Evolutionary conservation across 23 red algal genomes (phyloP).

Genomic region (Porphyridium purpureum): DNA sequence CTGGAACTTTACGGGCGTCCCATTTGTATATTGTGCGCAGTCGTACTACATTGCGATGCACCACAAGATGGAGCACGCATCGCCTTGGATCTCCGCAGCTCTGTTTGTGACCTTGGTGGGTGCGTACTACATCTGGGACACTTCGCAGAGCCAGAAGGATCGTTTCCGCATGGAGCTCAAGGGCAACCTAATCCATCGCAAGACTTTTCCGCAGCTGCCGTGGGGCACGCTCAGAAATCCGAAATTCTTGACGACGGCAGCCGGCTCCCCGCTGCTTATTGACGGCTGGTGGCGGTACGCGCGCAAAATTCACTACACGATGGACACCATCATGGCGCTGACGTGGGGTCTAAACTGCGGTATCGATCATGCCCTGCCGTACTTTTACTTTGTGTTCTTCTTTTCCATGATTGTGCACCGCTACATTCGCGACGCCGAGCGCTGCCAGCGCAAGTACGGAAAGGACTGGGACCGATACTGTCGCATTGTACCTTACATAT

Average conservation of each 20-base stretch:
- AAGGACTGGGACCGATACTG: conserved; percentile 78
- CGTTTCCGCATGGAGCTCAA: conserved; percentile 57
- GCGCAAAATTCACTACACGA: conserved; percentile 83
- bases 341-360: conserved; percentile 56
- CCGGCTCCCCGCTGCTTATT: conserved; percentile 41
- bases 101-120: conserved; percentile 6
- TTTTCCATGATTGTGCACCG: conserved; percentile 70
- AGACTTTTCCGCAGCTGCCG: neutral
- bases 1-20: conserved; percentile 1
- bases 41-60: neutral
- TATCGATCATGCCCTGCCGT: conserved; percentile 9
- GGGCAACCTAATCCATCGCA: conserved; percentile 3
- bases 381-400: conserved; percentile 91
- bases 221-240: conserved; percentile 30
- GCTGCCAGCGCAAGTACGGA: conserved; percentile 72
- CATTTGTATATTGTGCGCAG: neutral
- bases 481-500: conserved; percentile 39
- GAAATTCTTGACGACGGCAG: conserved; percentile 36
- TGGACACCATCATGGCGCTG: conserved; percentile 66
- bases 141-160: conserved; percentile 80
- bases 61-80: neutral
- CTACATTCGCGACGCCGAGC: conserved; percentile 58
- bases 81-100: conserved; percentile 5
- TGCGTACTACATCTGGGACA: conserved; percentile 23
- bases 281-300: conserved; percentile 84